Evolutionary conservation across 1,139 yeast species (phyloP).

Genomic region (Magnusiomyces suaveolens): DNA sequence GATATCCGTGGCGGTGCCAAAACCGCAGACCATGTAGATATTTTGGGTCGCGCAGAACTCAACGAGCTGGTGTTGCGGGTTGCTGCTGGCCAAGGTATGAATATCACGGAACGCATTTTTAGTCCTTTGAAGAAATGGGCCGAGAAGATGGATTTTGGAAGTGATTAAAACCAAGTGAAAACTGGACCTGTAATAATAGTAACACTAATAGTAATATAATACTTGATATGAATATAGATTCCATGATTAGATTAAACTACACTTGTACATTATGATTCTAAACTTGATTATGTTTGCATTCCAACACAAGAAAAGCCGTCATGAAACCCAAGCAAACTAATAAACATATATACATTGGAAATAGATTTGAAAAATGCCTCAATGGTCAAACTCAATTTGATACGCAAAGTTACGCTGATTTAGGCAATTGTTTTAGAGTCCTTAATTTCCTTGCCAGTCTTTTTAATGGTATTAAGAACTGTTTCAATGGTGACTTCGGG

Average conservation of each 20-base stretch:
- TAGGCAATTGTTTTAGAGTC: conserved; percentile 43
- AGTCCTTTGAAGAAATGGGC: conserved; percentile 58
- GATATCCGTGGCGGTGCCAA: conserved; percentile 96
- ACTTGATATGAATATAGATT: not conserved
- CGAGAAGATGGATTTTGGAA: conserved; percentile 37
- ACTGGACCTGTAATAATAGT: not conserved
- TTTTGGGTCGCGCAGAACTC: conserved; percentile 83
- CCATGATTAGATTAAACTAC: not conserved
- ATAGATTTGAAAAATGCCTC: no score
- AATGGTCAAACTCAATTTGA: no score
- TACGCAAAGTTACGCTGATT: no score
- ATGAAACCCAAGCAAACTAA: no score
- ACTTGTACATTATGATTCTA: no score
- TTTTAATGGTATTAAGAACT: conserved; percentile 67
- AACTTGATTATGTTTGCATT: no score
- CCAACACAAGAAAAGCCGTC: no score
- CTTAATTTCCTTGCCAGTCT: conserved; percentile 81
- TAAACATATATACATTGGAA: no score
- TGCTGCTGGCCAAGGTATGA: conserved; percentile 69
- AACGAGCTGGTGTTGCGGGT: conserved; percentile 76
- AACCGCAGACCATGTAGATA: conserved; percentile 97
- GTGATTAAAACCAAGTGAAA: not conserved
- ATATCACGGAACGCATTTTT: conserved; percentile 49
- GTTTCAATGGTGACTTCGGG: conserved; percentile 55
- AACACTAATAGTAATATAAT: not conserved